Evolutionary conservation across 208 protist genomes (phyloP).

Genomic region (Crithidia fasciculata): DNA sequence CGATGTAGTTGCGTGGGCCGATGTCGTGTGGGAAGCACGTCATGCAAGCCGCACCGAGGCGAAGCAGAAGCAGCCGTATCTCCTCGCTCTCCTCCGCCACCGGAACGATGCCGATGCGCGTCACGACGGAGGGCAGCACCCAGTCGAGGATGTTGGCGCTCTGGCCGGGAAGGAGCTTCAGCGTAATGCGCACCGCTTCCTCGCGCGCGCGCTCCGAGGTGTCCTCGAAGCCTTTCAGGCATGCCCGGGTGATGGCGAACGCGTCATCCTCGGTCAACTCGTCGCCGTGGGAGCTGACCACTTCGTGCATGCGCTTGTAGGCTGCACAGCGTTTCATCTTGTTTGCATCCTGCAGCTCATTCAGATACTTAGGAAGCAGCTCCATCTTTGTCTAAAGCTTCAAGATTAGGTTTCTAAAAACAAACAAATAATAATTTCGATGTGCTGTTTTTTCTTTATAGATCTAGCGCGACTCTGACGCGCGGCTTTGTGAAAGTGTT

Average conservation of each 20-base stretch:
- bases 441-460: no score
- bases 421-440: no score
- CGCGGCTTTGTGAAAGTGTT: no score
- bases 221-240: conserved; percentile 82
- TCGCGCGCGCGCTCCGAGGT: conserved; percentile 78
- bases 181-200: conserved; percentile 65
- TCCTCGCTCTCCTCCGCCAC: conserved; percentile 87
- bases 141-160: conserved; percentile 79
- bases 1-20: conserved; percentile 84
- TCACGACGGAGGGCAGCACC: conserved; percentile 87
- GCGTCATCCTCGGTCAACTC: conserved; percentile 31
- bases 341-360: conserved; percentile 74
- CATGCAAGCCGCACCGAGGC: conserved; percentile 71
- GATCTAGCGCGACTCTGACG: no score
- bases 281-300: conserved; percentile 23
- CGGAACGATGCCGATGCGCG: conserved; percentile 73
- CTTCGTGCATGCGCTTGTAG: conserved; percentile 64
- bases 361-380: conserved; percentile 70
- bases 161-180: conserved; percentile 44
- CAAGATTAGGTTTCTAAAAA: no score
- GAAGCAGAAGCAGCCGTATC: conserved; percentile 74
- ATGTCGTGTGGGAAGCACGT: conserved; percentile 89
- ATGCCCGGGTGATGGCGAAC: conserved; percentile 68
- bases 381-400: conserved; percentile 48
- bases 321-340: conserved; percentile 70